Evolutionary conservation across 805 yeast genomes (phyloP), one percentile per base, ranked within the genome.

Genomic region (Lipomyces lipofer): DNA sequence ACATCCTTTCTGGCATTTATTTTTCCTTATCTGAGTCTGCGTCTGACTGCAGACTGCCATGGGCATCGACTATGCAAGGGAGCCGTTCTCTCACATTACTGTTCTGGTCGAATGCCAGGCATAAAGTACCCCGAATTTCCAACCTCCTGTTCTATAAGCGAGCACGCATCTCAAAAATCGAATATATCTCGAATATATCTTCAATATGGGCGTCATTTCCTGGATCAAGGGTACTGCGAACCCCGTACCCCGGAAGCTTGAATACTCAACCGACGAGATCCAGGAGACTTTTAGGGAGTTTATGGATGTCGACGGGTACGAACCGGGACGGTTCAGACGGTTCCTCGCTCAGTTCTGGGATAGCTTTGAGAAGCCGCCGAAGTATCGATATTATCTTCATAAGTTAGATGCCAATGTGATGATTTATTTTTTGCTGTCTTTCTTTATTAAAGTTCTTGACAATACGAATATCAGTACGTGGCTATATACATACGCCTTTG

Each of bases 401-500:
- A 46, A 46, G 19, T 51, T 49, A 15, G 52, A 49, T 30, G 40
- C 22, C n/a, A n/a, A 22, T 21, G 21, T 49, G 19, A 47, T 49
- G 52, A 22, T 44, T 43, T 49, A 49, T 22, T 46, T 47, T n/a
- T 47, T 49, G 13, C 10, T 49, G 53, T 42, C 50, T 7, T 49
- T 49, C 25, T 47, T 49, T 22, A 49, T 49, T 15, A 46, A 49
- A 48, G 28, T 42, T 12, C 19, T 49, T 15, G 52, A 49, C 42
- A 43, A 28, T 17, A 43, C 53, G 13, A 49, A 49, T 25, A 46
- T 49, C 39, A 22, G 53, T 44, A 75, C 73, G 49, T 36, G 5
- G 13, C n/a, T n/a, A n/a, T n/a, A n/a, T n/a, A n/a, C 70, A 80
- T 51, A 76, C 77, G n/a, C n/a, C n/a, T n/a, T n/a, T 15, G 22